Evolutionary conservation across 371 early-diverging fungal species (phyloP).

Genomic region (Blakeslea trispora): DNA sequence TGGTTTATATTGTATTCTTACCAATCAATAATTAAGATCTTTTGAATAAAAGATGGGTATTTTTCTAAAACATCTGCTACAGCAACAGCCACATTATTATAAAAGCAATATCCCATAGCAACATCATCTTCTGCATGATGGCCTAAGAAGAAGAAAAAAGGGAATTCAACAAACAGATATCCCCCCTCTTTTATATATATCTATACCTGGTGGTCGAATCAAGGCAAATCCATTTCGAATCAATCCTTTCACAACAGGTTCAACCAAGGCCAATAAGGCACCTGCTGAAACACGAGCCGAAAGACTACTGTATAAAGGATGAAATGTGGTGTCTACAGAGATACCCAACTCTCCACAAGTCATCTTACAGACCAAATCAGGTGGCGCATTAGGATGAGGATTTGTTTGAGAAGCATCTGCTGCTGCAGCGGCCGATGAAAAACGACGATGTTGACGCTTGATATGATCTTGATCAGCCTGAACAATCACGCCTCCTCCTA

Average conservation of each 20-base stretch:
- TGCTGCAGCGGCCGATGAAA: conserved; percentile 37
- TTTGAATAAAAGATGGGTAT: conserved; percentile 50
- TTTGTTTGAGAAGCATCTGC: conserved; percentile 24
- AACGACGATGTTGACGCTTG: conserved; percentile 35
- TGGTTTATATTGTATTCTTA: conserved; percentile 12
- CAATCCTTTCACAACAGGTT: conserved; percentile 54
- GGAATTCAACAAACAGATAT: no score
- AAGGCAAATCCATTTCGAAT: conserved; percentile 67
- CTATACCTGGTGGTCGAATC: conserved; percentile 62
- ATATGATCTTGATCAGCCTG: conserved; percentile 31
- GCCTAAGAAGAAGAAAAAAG: conserved; percentile 22
- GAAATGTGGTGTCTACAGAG: conserved; percentile 64
- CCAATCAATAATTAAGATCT: conserved; percentile 66
- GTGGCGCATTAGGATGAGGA: conserved; percentile 43
- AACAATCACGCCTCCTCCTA: conserved; percentile 41
- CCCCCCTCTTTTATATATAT: no score
- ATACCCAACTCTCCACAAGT: conserved; percentile 59
- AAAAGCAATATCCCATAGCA: conserved; percentile 73
- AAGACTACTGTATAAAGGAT: conserved; percentile 51
- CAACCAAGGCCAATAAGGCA: conserved; percentile 53
- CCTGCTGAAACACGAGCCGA: conserved; percentile 63
- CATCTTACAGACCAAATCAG: conserved; percentile 55
- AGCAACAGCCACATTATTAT: conserved; percentile 71
- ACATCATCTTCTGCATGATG: conserved; percentile 70
- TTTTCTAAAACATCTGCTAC: conserved; percentile 53